Evolutionary conservation across 2,329 filamentous ascomycete genomes (phyloP), one percentile per base, ranked within the genome.

Genomic region (Hymenoscyphus scutula): DNA sequence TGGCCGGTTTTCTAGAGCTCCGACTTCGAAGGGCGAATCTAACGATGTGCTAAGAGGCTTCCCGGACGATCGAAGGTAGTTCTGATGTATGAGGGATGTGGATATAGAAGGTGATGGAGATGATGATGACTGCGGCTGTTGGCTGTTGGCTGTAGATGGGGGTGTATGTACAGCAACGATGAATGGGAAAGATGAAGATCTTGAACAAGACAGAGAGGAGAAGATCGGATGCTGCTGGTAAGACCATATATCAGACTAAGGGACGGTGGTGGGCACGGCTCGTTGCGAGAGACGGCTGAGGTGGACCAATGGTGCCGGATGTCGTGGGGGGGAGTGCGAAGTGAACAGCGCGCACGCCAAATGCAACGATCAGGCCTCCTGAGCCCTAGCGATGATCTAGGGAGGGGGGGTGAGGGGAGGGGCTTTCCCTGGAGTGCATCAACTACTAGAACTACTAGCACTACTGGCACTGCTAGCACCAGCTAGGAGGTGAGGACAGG

Each of bases 241-340:
- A 59, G 58, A 63, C 62, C 54, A 61, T 63, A 63, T 63, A 63
- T 41, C 32, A 30, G 54, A 56, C 57, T 53, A 63, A 59, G 37
- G 45, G 45, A 23, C 32, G 30, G 53, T 62, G 41, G 53, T 62
- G 41, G 29, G 29, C 57, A 58, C 32, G 60, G 45, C 30, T 51
- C 38, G 38, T 38, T 48, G 56, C 19, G 29, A 32, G n/a, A 32
- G 25, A 41, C 17, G 38, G 38, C 25, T 58, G 53, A 53, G 51
- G 41, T 51, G 48, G 45, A 45, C 38, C 30, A 30, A n/a, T 59
- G 30, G 30, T 53, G 30, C 41, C 30, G 61, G 38, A n/a, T 54
- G 37, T 29, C 27, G 48, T 37, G 57, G 37, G 61, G 41, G 61
- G 37, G 56, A 32, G 48, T 34, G 32, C 32, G 58, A 60, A 38